These are phyloP conservation scores for Diplotaxis tenuifolia DNA, from an alignment of 345 rosid species.

Conservation along the genomic window DNA sequence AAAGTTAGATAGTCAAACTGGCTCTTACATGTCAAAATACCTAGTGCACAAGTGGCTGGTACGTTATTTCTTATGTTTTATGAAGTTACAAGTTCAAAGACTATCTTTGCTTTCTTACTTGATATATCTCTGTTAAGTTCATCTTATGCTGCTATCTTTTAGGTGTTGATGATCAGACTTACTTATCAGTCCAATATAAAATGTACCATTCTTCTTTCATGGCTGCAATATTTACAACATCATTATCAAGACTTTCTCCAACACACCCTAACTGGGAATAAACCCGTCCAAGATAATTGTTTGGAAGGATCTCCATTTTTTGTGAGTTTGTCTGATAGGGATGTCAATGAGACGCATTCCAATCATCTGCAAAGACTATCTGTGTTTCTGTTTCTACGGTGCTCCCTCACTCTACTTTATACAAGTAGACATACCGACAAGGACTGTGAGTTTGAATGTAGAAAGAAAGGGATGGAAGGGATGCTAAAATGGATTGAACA, in stretches of 20 bases:
- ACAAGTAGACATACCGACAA: slow-evolving; percentile 37
- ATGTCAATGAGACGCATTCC: slow-evolving; percentile 31
- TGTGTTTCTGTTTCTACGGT: slow-evolving; percentile 64
- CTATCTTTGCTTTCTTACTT: slow-evolving; percentile 8
- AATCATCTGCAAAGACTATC: slow-evolving; percentile 64
- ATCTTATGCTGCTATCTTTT: slow-evolving; percentile 20
- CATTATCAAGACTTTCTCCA: slow-evolving; percentile 57
- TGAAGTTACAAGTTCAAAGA: slow-evolving; percentile 1
- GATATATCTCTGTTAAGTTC: not conserved
- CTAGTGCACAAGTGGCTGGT: slow-evolving; percentile 86
- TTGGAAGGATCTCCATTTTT: slow-evolving; percentile 83
- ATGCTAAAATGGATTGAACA: slow-evolving; percentile 60
- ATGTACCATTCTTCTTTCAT: slow-evolving; percentile 43
- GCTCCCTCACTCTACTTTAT: slow-evolving; percentile 57
- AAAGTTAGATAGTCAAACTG: slow-evolving; percentile 38
- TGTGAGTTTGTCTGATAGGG: slow-evolving; percentile 42
- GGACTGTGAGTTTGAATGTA: slow-evolving; percentile 40
- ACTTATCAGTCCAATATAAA: slow-evolving; percentile 47
- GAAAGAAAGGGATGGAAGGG: slow-evolving; percentile 50
- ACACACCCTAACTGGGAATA: slow-evolving; percentile 35
- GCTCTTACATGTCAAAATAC: slow-evolving; percentile 46
- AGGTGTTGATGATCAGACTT: slow-evolving; percentile 82
- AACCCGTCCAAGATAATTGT: slow-evolving; percentile 40
- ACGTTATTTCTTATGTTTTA: slow-evolving; percentile 25
- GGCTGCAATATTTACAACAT: slow-evolving; percentile 70